Evolutionary conservation across 192 early-diverging fungal genomes (phyloP), one percentile per base, ranked within the genome.

Genomic region (Coemansia sp.): DNA sequence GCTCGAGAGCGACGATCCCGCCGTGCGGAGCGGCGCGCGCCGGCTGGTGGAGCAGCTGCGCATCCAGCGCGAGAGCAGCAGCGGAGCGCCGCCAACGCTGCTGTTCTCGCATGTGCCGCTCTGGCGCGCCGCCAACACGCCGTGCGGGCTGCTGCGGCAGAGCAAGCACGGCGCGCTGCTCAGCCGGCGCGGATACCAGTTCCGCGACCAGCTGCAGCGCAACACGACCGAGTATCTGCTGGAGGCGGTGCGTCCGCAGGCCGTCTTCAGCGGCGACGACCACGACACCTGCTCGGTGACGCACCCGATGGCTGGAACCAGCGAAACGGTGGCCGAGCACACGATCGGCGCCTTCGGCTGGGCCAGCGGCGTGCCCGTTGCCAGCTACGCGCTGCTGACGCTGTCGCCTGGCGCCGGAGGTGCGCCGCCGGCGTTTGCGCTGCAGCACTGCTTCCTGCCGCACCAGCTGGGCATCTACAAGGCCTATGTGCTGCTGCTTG

Each of bases 201-300:
- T 94, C 76, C 91, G 94, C 63, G 94, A 96, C 70, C 84, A 96
- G 71, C 77, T 98, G 9, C 75, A 72, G 10, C 64, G 83, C 18
- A 64, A 79, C 12, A 76, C 92, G 0, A 85, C 92, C 0, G 58
- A 70, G 8, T 37, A 81, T 16, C 85, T 98, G 19, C 66, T 97
- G 13, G 61, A 79, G 0, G 69, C 50, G 0, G 78, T 94, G 19
- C 68, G 86, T 44, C 95, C 96, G 0, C 67, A 71, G 0, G 77
- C 91, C 1, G 83, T 96, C 4, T 91, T 97, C 53, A 93, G 91
- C 67, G 96, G 95, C 18, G 95, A 98, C 67, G 95, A 98, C 71
- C 96, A 98, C 62, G 96, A 98, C 67, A 91, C 90, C 64, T 98
- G 96, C 72, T 85, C 84, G 53, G 68, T 91, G 5, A 41, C 72